phyloP scores from a whole-genome alignment of 345 rosid species.

The Pelargonium nanum region DNA sequence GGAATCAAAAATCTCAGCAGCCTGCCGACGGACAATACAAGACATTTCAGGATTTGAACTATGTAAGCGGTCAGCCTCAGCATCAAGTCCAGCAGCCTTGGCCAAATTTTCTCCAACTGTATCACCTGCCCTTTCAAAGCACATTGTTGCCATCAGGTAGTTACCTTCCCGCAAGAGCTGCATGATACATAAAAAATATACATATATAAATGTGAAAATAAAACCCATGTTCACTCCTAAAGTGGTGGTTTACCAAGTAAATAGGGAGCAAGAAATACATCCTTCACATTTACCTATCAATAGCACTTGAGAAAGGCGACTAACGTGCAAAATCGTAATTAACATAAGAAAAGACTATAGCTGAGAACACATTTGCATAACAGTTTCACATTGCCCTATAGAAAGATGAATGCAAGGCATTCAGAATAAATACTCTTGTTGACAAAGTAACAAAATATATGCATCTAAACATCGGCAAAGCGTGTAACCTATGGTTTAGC shows the following conservation, averaged over 20 bases:
- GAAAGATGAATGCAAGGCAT: too few species aligned
- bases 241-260: too few species aligned
- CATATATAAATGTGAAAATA: not conserved
- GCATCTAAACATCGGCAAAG: too few species aligned
- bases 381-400: too few species aligned
- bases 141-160: constrained; percentile 32
- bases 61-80: constrained; percentile 24
- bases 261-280: too few species aligned
- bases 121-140: constrained; percentile 39
- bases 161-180: constrained; percentile 29
- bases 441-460: too few species aligned
- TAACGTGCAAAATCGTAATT: too few species aligned
- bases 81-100: constrained; percentile 27
- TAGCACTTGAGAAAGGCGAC: too few species aligned
- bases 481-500: too few species aligned
- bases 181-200: not conserved
- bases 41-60: constrained; percentile 25
- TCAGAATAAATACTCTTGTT: too few species aligned
- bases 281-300: too few species aligned
- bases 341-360: not conserved
- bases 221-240: not conserved
- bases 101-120: constrained; percentile 23
- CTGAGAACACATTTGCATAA: not conserved
- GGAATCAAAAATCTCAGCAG: constrained; percentile 30
- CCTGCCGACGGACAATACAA: constrained; percentile 20